Evolutionary conservation across 2,329 filamentous ascomycete species (phyloP).

Genomic region (Fusarium nurragi): DNA sequence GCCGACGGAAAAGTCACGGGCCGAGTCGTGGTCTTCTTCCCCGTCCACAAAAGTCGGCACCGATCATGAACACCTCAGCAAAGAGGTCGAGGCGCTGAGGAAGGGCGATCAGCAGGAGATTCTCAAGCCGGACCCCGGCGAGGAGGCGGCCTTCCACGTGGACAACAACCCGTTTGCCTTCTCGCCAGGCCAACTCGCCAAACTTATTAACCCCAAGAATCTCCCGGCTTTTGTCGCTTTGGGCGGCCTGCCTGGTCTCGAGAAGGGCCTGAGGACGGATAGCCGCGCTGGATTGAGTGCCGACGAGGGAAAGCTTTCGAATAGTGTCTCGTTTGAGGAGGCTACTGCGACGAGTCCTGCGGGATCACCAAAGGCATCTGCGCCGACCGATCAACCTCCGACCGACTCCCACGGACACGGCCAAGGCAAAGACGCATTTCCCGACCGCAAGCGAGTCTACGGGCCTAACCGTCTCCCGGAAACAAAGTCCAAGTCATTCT

Average conservation of each 20-base stretch:
- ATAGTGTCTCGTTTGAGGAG: constrained; percentile 74
- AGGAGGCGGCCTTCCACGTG: constrained; percentile 75
- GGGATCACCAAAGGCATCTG: background rate
- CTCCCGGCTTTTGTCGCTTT: constrained; percentile 79
- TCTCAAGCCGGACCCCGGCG: constrained; percentile 74
- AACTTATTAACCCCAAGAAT: constrained; percentile 86
- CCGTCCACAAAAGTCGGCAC: constrained; percentile 35
- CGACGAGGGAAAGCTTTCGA: constrained; percentile 73
- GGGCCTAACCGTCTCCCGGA: constrained; percentile 65
- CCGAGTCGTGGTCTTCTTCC: constrained; percentile 32
- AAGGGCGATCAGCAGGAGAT: constrained; percentile 47
- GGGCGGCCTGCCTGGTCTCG: constrained; percentile 77
- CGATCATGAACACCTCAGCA: constrained; percentile 24
- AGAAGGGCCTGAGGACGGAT: constrained; percentile 78
- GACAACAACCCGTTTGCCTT: constrained; percentile 84
- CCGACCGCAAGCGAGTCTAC: constrained; percentile 32
- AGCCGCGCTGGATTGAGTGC: constrained; percentile 74
- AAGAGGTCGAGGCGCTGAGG: constrained; percentile 23
- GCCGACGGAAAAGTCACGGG: constrained; percentile 17
- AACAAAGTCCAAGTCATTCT: constrained; percentile 68
- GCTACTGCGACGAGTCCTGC: constrained; percentile 49
- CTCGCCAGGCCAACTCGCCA: constrained; percentile 79
- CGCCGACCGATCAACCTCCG: background rate
- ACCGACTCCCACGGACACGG: background rate
- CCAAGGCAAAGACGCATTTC: constrained; percentile 20